Evolutionary conservation across 345 rosid genomes (phyloP).

Genomic region (Ceriops tagal): DNA sequence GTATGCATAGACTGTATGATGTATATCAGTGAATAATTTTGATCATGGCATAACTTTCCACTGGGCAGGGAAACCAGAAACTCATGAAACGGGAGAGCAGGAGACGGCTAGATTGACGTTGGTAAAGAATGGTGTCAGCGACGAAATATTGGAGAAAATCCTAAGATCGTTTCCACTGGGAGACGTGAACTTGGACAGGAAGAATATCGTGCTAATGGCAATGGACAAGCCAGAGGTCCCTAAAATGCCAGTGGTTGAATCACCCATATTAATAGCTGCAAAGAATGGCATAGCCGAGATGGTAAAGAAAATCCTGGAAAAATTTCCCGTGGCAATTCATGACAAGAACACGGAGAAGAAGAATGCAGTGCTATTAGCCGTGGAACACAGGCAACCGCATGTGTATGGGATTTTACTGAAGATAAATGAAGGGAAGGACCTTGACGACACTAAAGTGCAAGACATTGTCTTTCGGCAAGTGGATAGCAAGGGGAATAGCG

Average conservation of each 20-base stretch:
- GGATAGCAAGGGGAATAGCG: conserved; percentile 43
- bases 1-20: background rate
- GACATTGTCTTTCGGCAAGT: conserved; percentile 36
- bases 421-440: background rate
- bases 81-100: background rate
- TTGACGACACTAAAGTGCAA: conserved; percentile 1
- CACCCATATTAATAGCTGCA: conserved; percentile 31
- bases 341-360: conserved; percentile 27
- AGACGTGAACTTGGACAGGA: conserved; percentile 2
- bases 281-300: conserved; percentile 33
- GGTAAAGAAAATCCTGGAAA: conserved; percentile 27
- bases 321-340: conserved; percentile 24
- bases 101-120: background rate
- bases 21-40: no score
- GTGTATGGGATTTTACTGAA: conserved; percentile 28
- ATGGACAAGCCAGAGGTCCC: background rate
- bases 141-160: background rate
- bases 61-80: background rate
- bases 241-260: conserved; percentile 11
- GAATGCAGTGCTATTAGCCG: conserved; percentile 41
- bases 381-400: conserved; percentile 48
- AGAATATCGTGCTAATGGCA: conserved; percentile 14
- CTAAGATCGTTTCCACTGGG: background rate
- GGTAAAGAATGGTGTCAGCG: background rate
- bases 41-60: no score